Base-by-base conservation (phyloP, 305 asterid species). In the Rubia occidens region DNA sequence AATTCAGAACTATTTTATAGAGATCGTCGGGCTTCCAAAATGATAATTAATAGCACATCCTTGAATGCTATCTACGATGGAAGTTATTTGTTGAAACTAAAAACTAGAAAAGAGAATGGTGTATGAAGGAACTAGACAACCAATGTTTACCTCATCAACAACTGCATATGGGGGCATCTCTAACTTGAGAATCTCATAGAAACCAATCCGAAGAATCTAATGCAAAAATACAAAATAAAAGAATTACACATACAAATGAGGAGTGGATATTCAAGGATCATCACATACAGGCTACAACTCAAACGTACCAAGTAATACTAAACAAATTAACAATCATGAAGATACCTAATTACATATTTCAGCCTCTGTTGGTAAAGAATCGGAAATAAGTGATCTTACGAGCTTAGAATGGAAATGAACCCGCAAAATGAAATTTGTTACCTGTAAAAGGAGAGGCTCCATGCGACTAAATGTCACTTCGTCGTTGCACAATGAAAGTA, bases 361-460 rank as follows among this genome's bases (percentile, higher is more conserved):
- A 72, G 49, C 1, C 49, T 3, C 11, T 17, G 13, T 42, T 21
- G 0, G 26, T n/a, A 24, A 26, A 40, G 43, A 56, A 24, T 39
- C 15, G 11, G 39, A 18, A 63, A 37, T 40, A 18, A 26, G 66
- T 42, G 60, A 49, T 32, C 14, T 56, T 9, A 58, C 3, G 17
- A 21, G 56, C 24, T 67, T 67, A 11, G n/a, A 11, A 11, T 69
- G 13, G 14, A 77, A 59, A 64, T 39, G 61, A 18, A 21, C 64
- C 61, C 67, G 35, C 64, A 69, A 40, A 18, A 64, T 43, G 40
- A 63, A 40, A 54, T 68, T 6, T 9, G 39, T 59, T 3, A 89
- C 98, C 91, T 92, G 98, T 68, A 90, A 75, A 55, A 92, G 85
- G 82, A 92, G 96, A 80, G 98, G 97, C 76, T 92, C 97, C 97